A percentile compares a stretch with the other conserved stretches of the same genome.
Conservation (phyloP, 1,284 basidiomycete genomes). For the Fereydounia khargensis region DNA sequence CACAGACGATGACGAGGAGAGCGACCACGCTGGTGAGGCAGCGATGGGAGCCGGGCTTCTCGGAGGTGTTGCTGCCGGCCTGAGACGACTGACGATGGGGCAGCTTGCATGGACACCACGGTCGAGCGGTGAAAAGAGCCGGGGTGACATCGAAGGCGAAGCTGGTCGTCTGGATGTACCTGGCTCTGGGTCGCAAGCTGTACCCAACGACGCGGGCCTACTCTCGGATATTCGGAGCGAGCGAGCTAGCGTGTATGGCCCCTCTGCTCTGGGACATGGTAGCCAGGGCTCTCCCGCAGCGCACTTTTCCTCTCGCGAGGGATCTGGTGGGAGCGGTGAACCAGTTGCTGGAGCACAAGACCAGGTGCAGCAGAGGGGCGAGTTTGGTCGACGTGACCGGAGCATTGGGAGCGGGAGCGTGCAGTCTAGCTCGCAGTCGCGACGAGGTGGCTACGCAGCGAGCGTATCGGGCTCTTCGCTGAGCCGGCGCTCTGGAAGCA, state of each 20-base stretch:
- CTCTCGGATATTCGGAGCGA: conserved; percentile 29
- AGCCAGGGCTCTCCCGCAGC: conserved; percentile 11
- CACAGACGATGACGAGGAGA: conserved; percentile 3
- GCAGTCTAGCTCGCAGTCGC: conserved; percentile 13
- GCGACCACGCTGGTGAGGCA: not conserved
- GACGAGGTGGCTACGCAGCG: conserved; percentile 21
- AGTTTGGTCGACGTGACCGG: not conserved
- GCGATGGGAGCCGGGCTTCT: conserved; percentile 19
- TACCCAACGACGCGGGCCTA: conserved; percentile 14
- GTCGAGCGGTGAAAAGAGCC: too few relatives aligned
- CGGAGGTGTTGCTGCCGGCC: conserved; percentile 33
- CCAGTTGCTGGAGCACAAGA: not conserved
- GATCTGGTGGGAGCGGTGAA: conserved; percentile 17
- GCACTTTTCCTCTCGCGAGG: conserved; percentile 15
- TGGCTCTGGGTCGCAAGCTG: conserved; percentile 3
- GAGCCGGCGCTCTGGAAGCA: conserved; percentile 15
- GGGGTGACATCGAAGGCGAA: not conserved
- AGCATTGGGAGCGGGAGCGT: conserved; percentile 2
- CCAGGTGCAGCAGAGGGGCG: not conserved
- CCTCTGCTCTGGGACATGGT: conserved; percentile 17
- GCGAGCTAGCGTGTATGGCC: conserved; percentile 26
- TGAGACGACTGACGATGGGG: conserved; percentile 37
- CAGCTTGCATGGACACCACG: conserved; percentile 17
- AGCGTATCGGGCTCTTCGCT: conserved; percentile 22
- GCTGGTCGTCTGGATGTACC: not conserved